A percentile compares a stretch with the other conserved stretches of the same genome.
Conservation (phyloP, 2,329 filamentous ascomycete species). For the Venturia nashicola region DNA sequence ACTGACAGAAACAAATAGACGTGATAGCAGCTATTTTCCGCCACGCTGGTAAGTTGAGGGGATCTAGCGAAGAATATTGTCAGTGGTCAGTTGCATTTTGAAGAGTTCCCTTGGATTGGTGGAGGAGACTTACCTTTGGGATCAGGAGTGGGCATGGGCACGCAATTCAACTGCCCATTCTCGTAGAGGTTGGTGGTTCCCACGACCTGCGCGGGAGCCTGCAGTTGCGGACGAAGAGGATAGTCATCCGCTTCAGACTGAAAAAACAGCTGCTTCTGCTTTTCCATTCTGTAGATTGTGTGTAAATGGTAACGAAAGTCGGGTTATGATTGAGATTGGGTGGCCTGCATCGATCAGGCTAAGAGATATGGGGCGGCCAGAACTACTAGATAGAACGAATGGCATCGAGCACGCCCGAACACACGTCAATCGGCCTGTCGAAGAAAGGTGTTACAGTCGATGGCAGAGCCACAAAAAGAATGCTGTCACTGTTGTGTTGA, state of each 20-base stretch:
- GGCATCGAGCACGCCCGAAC: background rate
- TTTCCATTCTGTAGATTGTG: background rate
- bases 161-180: slow-evolving; percentile 6
- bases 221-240: background rate
- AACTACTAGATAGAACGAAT: background rate
- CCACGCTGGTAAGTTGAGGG: slow-evolving; percentile 13
- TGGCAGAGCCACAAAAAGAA: background rate
- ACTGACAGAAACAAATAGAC: slow-evolving; percentile 13
- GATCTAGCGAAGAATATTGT: slow-evolving; percentile 10
- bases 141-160: slow-evolving; percentile 10
- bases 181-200: slow-evolving; percentile 10
- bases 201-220: slow-evolving; percentile 6
- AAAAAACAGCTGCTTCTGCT: background rate
- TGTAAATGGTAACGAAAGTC: background rate
- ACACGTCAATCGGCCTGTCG: too few relatives aligned
- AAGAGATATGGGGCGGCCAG: background rate
- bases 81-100: background rate
- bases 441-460: background rate
- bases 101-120: background rate
- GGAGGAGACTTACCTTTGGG: slow-evolving; percentile 4
- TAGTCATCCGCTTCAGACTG: background rate
- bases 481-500: background rate
- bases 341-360: background rate
- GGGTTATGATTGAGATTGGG: too few relatives aligned
- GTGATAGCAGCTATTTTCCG: slow-evolving; percentile 12